Conservation (phyloP, 208 protist species). For the Leishmania major region DNA sequence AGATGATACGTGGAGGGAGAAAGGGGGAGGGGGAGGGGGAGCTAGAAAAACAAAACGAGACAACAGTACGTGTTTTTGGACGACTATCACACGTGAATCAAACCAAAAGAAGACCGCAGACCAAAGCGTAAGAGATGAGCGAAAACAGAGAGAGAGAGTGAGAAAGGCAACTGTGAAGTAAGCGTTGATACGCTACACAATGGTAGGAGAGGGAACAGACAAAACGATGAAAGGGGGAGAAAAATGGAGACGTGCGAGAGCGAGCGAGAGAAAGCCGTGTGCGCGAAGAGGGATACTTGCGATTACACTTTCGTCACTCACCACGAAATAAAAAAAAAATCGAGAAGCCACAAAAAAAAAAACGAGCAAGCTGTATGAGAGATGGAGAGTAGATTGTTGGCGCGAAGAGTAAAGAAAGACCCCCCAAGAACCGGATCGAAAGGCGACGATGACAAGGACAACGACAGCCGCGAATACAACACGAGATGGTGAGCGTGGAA, state of each 20-base stretch:
- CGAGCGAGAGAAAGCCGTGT: not conserved
- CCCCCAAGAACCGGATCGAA: no score
- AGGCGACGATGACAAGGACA: not conserved
- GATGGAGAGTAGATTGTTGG: not conserved
- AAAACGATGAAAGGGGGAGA: not conserved
- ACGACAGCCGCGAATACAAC: not conserved
- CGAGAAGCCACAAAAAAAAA: not conserved
- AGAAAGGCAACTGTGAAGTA: not conserved
- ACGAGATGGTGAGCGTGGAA: not conserved
- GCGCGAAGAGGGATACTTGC: not conserved
- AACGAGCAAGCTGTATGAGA: not conserved
- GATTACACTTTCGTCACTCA: not conserved
- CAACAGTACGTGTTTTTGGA: not conserved
- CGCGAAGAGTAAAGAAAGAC: not conserved
- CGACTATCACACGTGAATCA: not conserved
- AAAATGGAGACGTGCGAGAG: not conserved
- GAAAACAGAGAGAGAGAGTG: not conserved
- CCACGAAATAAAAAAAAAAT: not conserved
- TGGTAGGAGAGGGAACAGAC: not conserved
- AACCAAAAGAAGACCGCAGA: not conserved
- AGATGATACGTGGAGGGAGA: not conserved
- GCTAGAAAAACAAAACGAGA: not conserved
- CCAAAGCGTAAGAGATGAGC: not conserved
- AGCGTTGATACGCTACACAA: not conserved
- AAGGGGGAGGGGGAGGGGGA: not conserved